Evolutionary conservation across 345 rosid genomes (phyloP).

Genomic region (Populus simonii): DNA sequence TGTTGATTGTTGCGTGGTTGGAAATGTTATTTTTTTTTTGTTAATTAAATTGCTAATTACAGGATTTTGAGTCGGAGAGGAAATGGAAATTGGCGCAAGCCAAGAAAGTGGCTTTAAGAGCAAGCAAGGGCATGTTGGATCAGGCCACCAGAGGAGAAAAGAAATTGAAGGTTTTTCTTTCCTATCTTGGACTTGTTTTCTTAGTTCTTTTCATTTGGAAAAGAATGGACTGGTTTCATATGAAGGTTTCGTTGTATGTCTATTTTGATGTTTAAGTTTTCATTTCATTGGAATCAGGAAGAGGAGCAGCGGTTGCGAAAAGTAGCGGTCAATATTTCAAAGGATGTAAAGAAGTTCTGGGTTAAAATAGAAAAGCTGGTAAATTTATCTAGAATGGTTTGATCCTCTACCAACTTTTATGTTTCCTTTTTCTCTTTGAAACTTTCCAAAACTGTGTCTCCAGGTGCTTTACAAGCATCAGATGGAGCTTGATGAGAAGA

Average conservation of each 20-base stretch:
- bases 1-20: not conserved
- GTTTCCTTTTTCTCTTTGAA: constrained; percentile 17
- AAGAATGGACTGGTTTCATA: not conserved
- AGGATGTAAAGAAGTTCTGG: constrained; percentile 98
- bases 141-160: constrained; percentile 89
- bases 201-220: not conserved
- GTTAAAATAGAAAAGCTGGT: constrained; percentile 95
- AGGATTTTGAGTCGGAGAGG: constrained; percentile 99
- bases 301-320: constrained; percentile 86
- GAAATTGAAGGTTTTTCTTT: constrained; percentile 75
- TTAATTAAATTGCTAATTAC: constrained; percentile 32
- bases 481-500: constrained; percentile 85
- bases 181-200: not conserved
- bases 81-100: constrained; percentile 98
- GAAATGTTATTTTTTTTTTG: constrained; percentile 8
- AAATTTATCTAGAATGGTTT: constrained; percentile 32
- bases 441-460: constrained; percentile 20
- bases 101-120: constrained; percentile 88
- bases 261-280: not conserved
- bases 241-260: not conserved
- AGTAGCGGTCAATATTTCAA: constrained; percentile 84
- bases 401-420: constrained; percentile 7
- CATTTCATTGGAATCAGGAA: constrained; percentile 54
- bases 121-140: constrained; percentile 96
- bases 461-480: constrained; percentile 99